Conservation (phyloP, 208 protist genomes). For the Trypanosoma melophagium region DNA sequence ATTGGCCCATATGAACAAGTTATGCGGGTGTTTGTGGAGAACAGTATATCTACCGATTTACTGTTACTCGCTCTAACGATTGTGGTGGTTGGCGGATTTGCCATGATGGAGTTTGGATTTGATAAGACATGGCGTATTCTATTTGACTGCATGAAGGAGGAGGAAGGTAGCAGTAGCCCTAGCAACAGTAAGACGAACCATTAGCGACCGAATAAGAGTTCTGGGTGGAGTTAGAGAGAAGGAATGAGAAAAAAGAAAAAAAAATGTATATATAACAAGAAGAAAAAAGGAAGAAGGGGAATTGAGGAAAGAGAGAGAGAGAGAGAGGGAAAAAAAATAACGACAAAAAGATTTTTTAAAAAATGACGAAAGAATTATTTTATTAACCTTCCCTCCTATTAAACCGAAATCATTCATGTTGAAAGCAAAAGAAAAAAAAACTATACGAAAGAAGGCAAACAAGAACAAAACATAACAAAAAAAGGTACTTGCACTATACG, state of each 20-base stretch:
- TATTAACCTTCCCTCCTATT: too few relatives aligned
- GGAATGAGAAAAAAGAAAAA: not conserved
- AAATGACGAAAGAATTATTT: too few relatives aligned
- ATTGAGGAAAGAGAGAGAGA: not conserved
- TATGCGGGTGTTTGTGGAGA: conserved; percentile 51
- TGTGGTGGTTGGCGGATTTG: conserved; percentile 42
- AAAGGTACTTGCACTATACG: not conserved
- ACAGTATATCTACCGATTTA: conserved; percentile 41
- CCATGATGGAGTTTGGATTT: conserved; percentile 49
- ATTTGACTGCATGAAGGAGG: conserved; percentile 5
- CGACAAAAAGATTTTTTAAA: too few relatives aligned
- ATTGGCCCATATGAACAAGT: conserved; percentile 66
- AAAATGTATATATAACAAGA: not conserved
- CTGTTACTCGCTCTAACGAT: conserved; percentile 21
- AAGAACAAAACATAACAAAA: not conserved
- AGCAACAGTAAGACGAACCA: not conserved
- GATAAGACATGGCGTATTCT: conserved; percentile 29
- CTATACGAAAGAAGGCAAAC: not conserved
- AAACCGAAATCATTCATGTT: too few relatives aligned
- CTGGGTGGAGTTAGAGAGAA: not conserved
- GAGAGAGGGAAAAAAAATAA: too few relatives aligned
- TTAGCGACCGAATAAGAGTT: not conserved
- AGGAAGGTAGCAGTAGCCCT: not conserved
- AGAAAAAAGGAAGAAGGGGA: not conserved
- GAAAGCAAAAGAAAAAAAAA: not conserved